These are phyloP conservation scores for Mixia osmundae DNA, from an alignment of 1,284 basidiomycete species.

Conservation along the genomic window DNA sequence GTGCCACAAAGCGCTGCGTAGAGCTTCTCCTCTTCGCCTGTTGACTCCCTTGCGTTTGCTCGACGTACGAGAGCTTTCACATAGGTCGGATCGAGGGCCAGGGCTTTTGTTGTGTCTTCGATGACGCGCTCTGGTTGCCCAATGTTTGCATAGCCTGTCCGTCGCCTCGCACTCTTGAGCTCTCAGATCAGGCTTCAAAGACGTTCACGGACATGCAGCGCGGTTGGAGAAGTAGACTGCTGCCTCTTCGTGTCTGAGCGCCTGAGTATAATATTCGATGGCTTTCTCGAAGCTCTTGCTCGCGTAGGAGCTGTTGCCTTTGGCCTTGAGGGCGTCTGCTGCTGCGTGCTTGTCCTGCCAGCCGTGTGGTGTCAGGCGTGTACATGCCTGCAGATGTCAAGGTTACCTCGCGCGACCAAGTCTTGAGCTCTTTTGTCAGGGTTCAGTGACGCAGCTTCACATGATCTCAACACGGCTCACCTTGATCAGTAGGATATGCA, in stretches of 20 bases:
- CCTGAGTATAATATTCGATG: conserved; percentile 66
- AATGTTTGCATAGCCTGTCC: conserved; percentile 83
- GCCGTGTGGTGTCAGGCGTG: background rate
- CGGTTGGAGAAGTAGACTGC: conserved; percentile 94
- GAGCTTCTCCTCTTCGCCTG: conserved; percentile 37
- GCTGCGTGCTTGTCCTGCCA: conserved; percentile 37
- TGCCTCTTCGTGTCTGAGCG: conserved; percentile 67
- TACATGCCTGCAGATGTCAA: conserved; percentile 3
- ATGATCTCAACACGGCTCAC: no score
- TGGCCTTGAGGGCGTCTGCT: conserved; percentile 59
- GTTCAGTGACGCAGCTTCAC: conserved; percentile 1
- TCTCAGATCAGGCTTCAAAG: no score
- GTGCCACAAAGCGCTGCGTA: conserved; percentile 49
- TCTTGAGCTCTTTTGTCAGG: conserved; percentile 2
- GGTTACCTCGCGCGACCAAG: no score
- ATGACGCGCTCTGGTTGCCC: conserved; percentile 58
- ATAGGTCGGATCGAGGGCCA: conserved; percentile 63
- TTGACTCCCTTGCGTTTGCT: conserved; percentile 57
- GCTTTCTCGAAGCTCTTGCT: conserved; percentile 52
- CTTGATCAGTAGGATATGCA: background rate
- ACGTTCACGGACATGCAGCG: conserved; percentile 69
- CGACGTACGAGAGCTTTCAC: conserved; percentile 90
- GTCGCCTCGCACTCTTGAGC: background rate
- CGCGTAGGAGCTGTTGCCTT: conserved; percentile 75
- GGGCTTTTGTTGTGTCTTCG: conserved; percentile 71